Evolutionary conservation across 768 basidiomycete genomes (phyloP), one percentile per base, ranked within the genome.

Genomic region (Podaxis sp.): DNA sequence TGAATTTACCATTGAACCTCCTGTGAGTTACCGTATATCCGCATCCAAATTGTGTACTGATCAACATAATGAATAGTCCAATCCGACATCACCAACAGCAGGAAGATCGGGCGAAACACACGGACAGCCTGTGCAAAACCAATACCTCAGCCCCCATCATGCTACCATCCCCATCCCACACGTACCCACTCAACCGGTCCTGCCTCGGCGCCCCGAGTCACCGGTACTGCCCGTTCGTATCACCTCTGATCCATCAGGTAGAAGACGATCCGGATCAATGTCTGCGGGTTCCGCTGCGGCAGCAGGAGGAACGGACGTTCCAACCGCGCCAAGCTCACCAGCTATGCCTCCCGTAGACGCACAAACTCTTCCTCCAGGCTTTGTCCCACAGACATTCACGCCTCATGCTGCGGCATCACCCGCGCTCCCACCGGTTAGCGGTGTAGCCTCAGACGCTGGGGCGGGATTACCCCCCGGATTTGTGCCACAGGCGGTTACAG

Each of bases 401-500:
- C 59, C 59, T n/a, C 37, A 60, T 13, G 4, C 51, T 41, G 40
- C 37, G 3, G 19, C 59, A 2, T 3, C 59, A 8, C 24, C 59
- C 25, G 15, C 37, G 22, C 52, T 60, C 7, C 59, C 59, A 0
- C 15, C 27, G 2, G 27, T 37, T 19, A 9, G 27, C 25, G 47
- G 57, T 50, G 46, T 8, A 47, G 33, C n/a, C 11, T 12, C 27
- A 22, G 57, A 37, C 6, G 22, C 19, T 13, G 57, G 43, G 15
- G 12, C 25, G 2, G 40, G 25, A 1, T 37, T 53, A 29, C 59
- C 59, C 7, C 51, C 51, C 4, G 59, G 59, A 9, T 60, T 60
- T 19, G 36, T 60, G n/a, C 51, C 59, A 12, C 59, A 55, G 29
- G 19, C 52, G 19, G 47, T 61, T 19, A 61, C 60, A 1, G 60